Conservation (phyloP, 1,284 basidiomycete species). For the Schizophyllum commune region DNA sequence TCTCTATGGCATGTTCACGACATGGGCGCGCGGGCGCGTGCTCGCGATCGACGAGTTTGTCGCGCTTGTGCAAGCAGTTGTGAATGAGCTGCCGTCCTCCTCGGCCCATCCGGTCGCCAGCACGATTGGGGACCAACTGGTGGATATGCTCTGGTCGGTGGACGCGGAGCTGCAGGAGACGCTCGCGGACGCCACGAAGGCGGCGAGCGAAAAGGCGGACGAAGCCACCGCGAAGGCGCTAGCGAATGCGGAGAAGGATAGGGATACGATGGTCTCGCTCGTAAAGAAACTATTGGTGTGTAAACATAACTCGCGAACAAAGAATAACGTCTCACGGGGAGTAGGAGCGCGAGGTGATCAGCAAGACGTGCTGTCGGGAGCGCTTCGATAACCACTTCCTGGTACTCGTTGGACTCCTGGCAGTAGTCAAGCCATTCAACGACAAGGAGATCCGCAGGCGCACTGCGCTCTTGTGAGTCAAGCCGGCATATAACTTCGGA, state of each 20-base stretch:
- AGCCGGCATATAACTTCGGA: neutral
- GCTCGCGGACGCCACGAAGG: constrained; percentile 44
- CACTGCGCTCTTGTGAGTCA: constrained; percentile 71
- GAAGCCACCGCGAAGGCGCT: constrained; percentile 16
- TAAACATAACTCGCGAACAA: constrained; percentile 3
- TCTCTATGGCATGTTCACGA: constrained; percentile 46
- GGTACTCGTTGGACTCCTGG: constrained; percentile 53
- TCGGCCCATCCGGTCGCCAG: constrained; percentile 38
- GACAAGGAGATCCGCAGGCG: constrained; percentile 73
- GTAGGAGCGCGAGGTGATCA: constrained; percentile 49
- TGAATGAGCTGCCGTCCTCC: constrained; percentile 57
- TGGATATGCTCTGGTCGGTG: constrained; percentile 74
- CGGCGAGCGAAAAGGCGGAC: constrained; percentile 25
- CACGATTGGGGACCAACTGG: constrained; percentile 56
- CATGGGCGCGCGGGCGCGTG: constrained; percentile 40
- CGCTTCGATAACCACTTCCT: constrained; percentile 61
- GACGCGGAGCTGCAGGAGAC: constrained; percentile 71
- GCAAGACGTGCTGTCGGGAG: constrained; percentile 56
- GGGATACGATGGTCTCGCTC: constrained; percentile 47
- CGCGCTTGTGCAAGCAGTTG: constrained; percentile 54
- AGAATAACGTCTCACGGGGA: constrained; percentile 5
- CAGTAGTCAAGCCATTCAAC: constrained; percentile 52
- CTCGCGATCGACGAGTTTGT: constrained; percentile 44
- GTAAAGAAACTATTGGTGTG: constrained; percentile 63
- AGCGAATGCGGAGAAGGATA: constrained; percentile 49